Percentiles rank a stretch among this genome's conserved stretches.
Evolutionary conservation across 257 asterid genomes (phyloP).

Genomic region (Nemophila menziesii): DNA sequence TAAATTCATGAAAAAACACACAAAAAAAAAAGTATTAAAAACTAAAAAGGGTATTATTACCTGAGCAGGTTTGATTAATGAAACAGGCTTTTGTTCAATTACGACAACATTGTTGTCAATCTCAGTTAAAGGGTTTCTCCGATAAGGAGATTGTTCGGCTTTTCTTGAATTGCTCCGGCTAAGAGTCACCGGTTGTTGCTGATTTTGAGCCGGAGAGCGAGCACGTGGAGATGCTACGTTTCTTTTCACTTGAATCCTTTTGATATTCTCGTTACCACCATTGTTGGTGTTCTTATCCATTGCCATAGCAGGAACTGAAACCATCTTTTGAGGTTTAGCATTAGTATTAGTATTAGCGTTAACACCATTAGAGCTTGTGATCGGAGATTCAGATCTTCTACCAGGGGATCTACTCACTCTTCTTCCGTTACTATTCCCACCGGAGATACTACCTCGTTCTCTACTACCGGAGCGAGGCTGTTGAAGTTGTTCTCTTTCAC

Average conservation of each 20-base stretch:
- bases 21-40: not conserved
- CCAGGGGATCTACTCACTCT: conserved; percentile 94
- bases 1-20: not conserved
- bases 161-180: conserved; percentile 94
- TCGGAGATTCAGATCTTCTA: conserved; percentile 90
- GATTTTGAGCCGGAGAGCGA: conserved; percentile 19
- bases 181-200: conserved; percentile 48
- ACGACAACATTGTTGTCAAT: conserved; percentile 50
- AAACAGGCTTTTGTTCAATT: conserved; percentile 14
- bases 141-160: conserved; percentile 67
- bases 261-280: conserved; percentile 31
- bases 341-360: conserved; percentile 16
- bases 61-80: conserved; percentile 35
- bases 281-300: conserved; percentile 40
- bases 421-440: conserved; percentile 44
- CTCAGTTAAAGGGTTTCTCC: conserved; percentile 76
- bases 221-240: conserved; percentile 76
- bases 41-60: conserved; percentile 10
- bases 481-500: conserved; percentile 55
- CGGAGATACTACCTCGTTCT: conserved; percentile 36
- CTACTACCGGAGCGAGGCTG: conserved; percentile 66
- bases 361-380: conserved; percentile 15
- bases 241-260: conserved; percentile 82
- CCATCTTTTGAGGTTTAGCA: conserved; percentile 74
- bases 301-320: conserved; percentile 82